Evolutionary conservation across 148 eudicot species (phyloP), one percentile per base, ranked within the genome.

Genomic region (Bassia scoparia): DNA sequence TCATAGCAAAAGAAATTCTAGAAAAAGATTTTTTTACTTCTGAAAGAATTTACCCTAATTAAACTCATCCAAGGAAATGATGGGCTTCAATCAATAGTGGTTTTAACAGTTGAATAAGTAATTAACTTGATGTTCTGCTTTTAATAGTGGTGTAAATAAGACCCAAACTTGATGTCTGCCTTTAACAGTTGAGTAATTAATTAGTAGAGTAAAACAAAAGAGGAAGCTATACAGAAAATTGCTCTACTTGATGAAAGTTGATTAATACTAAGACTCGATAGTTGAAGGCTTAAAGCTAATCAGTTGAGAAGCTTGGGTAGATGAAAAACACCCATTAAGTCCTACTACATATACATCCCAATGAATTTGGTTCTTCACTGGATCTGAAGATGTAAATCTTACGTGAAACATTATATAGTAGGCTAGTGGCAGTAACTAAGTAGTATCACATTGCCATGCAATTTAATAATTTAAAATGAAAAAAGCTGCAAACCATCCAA

Each of bases 51-150:
- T 5, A 41, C 46, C 12, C 46, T 7, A 1, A 41, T 41, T 41
- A 41, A 41, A 11, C 12, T 14, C 8, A 41, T 41, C 46, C 8
- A 41, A 14, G 14, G 12, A 41, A 14, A 41, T 14, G 12, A 2
- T 41, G 46, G 8, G 46, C 46, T 41, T 41, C 46, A 11, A 5
- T 41, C 46, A 41, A 41, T 41, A 41, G 8, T 41, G 46, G 46
- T 7, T 41, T 41, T 41, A 8, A 18, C 9, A 17, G 31, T 17
- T 49, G 3, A 66, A 17, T 31, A 48, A 18, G 44, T n/a, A 52
- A 14, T 5, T 27, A 34, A 68, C 16, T 29, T 67, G 70, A 41
- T 49, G 70, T 68, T 44, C n/a, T n/a, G n/a, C n/a, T n/a, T n/a
- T n/a, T n/a, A n/a, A n/a, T n/a, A n/a, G n/a, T n/a, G n/a, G n/a